These are phyloP conservation scores for Canna indica DNA, from an alignment of 176 grass and related monocot species.

Conservation along the genomic window DNA sequence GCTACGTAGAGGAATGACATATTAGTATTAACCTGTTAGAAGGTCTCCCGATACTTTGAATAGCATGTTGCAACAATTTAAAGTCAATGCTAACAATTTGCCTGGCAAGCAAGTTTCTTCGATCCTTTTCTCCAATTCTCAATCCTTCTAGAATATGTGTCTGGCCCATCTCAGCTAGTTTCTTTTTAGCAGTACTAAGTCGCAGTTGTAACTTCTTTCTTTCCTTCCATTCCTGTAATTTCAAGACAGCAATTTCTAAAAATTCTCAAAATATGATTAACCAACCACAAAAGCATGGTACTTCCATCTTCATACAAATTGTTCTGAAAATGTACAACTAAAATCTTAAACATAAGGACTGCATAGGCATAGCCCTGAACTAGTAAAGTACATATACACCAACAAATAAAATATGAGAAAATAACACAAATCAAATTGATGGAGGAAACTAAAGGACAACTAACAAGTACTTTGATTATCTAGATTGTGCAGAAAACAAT, in stretches of 20 bases:
- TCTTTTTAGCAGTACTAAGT: constrained; percentile 61
- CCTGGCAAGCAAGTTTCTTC: constrained; percentile 63
- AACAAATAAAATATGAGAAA: not conserved
- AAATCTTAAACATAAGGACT: not conserved
- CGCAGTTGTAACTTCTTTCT: constrained; percentile 63
- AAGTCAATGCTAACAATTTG: constrained; percentile 72
- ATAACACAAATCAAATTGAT: no score
- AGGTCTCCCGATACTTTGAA: constrained; percentile 51
- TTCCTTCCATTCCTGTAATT: constrained; percentile 79
- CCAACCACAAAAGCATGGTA: not conserved
- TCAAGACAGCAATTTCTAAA: not conserved
- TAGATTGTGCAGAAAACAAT: not conserved
- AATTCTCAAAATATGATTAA: not conserved
- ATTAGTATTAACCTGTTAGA: constrained; percentile 30
- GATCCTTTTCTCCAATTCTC: constrained; percentile 47
- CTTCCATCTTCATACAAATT: not conserved
- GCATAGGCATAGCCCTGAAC: no score
- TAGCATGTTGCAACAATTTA: constrained; percentile 64
- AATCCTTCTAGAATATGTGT: constrained; percentile 76
- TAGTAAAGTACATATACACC: not conserved
- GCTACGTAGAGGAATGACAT: not conserved
- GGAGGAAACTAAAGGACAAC: not conserved
- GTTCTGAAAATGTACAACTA: not conserved
- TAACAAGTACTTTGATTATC: not conserved
- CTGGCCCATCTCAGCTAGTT: constrained; percentile 66